A percentile compares a stretch with the other conserved stretches of the same genome.
Conservation (phyloP, 2,329 filamentous ascomycete species). For the Apiospora marii region DNA sequence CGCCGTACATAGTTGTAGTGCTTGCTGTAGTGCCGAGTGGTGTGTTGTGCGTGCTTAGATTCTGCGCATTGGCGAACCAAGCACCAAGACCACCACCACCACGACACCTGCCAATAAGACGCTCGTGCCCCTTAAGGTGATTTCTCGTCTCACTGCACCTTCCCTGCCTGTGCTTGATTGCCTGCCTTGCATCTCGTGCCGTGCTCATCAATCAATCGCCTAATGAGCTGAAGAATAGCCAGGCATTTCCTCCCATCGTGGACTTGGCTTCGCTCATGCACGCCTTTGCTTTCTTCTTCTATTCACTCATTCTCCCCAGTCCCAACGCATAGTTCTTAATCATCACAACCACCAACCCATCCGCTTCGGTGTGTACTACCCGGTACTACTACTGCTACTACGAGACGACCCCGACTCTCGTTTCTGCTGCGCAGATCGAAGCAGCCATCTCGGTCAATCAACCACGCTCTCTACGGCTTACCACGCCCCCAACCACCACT, state of each 20-base stretch:
- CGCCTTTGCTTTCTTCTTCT: conserved; percentile 13
- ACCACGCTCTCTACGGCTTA: conserved; percentile 10
- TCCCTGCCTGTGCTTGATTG: conserved; percentile 13
- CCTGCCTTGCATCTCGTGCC: conserved; percentile 13
- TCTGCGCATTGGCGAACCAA: conserved; percentile 15
- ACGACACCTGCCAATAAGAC: conserved; percentile 8
- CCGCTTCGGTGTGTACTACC: neutral
- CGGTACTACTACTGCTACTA: neutral
- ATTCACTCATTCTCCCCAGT: conserved; percentile 8
- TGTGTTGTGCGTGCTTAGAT: neutral
- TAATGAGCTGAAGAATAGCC: conserved; percentile 15
- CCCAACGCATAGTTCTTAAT: conserved; percentile 12
- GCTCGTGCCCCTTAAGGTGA: conserved; percentile 13
- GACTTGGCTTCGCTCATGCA: conserved; percentile 22
- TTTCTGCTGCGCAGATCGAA: conserved; percentile 14
- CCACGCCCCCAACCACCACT: conserved; percentile 16
- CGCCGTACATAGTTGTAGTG: neutral
- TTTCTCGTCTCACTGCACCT: conserved; percentile 13
- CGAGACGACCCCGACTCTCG: neutral
- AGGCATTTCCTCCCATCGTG: conserved; percentile 15
- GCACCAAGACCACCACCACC: neutral
- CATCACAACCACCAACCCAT: neutral
- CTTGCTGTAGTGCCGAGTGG: no score
- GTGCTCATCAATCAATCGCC: conserved; percentile 6
- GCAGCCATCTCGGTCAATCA: neutral